Base-by-base conservation (phyloP, 1,284 basidiomycete species). In the Cryptococcus wingfieldii region DNA sequence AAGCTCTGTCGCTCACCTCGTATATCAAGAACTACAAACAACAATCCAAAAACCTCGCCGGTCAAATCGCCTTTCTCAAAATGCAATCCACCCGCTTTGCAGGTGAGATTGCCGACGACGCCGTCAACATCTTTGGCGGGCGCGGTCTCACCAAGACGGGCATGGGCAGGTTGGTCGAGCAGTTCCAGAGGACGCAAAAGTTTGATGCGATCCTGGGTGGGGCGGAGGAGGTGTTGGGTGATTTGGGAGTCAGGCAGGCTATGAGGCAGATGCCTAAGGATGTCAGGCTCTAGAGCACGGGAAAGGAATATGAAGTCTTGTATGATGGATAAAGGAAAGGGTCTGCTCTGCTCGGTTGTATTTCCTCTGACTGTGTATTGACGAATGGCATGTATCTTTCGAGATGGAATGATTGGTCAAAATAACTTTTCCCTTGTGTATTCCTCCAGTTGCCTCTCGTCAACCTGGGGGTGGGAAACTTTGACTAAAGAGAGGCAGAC, bases 151-250 rank as follows among this genome's bases (percentile, higher is more conserved):
- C 42, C 74, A 79, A 55, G 79, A 90, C 74, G 78, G 88, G 54
- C 77, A 86, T 63, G 89, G 90, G 65, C 53, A 74, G 75, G 58
- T 74, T 76, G 48, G 71, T 80, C 45, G 80, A 81, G 69, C 72
- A 75, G 65, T 79, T 79, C 72, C 74, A 79, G 65, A 64, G 80
- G 39, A 80, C 78, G 3, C 90, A 95, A 75, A 94, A 95, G 80
- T 87, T 95, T 64, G 90, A 90, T 56, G 87, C 90, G 48, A 88
- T 92, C 51, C 56, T 73, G 18, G 77, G 77, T 47, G 77, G 77
- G 8, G 74, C 76, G 0, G 74, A 75, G 57, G 77, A 81, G 66
- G 74, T 82, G 7, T 65, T 82, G 18, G 79, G 77, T 43, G 81
- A 82, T 68, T 67, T 82, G 31, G 81, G 80, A 58, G 79, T 81